Evolutionary conservation across 306 rosid species (phyloP), one percentile per base, ranked within the genome.

Genomic region (Chamaecrista fasciculata): DNA sequence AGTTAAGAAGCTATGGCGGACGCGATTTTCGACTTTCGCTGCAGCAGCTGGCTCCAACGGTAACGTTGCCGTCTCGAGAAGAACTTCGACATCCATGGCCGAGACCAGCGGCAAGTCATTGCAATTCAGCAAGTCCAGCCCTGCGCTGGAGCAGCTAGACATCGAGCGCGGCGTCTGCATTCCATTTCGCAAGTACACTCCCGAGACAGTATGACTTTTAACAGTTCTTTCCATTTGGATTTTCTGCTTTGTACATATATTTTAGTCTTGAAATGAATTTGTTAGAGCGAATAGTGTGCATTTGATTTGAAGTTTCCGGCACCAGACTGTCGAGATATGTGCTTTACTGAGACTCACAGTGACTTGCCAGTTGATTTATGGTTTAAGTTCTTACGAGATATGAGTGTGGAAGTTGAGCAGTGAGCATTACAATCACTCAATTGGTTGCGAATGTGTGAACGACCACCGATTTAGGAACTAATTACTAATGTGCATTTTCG

Each of bases 171-270:
- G 99, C 23, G 99, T 95, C 16, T 91, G 99, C 64, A 64, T 89
- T 50, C 99, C 99, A 19, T 95, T 87, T 80, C 96, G 96, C 87
- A 94, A 94, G 87, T 94, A 94, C 78, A 80, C 96, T 70, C 99
- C 99, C 16, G 89, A 91, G 73, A 87, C 62, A 59, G 99, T 94
- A 90, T 29, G 96, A 47, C 36, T 71, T 71, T 75, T 67, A 62
- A 29, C 36, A 1, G 33, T 42, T 62, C 23, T 51, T 39, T 29
- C 43, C 7, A 24, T 42, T 72, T 71, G 12, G 31, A 40, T 20
- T 61, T 68, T 60, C 14, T 51, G 39, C 66, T 52, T 26, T 59
- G 55, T 67, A 9, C 49, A 5, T 33, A 1, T 5, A 2, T 71
- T 28, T 0, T 23, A 14, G 3, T 11, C 28, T 47, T 15, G 11